Percentiles rank a stretch among this genome's conserved stretches.
These are phyloP conservation scores for Fragaria vesca DNA, from an alignment of 306 rosid species.

Conservation along the genomic window DNA sequence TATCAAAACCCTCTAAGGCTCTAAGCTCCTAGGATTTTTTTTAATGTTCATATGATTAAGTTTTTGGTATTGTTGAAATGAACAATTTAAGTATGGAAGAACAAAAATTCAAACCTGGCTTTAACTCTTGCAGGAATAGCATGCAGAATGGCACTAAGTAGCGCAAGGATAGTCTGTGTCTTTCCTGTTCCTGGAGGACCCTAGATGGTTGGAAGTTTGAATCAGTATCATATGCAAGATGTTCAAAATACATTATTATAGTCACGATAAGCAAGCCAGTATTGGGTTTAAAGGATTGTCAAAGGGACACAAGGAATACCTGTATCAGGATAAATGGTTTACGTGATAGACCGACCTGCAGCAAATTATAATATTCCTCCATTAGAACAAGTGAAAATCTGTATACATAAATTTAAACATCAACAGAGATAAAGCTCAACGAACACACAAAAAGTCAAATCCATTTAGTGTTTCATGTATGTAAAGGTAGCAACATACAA, in stretches of 20 bases:
- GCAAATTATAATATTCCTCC: slow-evolving; percentile 22
- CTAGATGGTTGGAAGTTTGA: slow-evolving; percentile 47
- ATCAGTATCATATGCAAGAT: slow-evolving; percentile 27
- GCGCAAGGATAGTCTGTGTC: slow-evolving; percentile 91
- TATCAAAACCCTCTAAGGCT: background rate
- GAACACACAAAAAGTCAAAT: background rate
- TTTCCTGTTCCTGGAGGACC: slow-evolving; percentile 99
- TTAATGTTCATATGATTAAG: slow-evolving; percentile 4
- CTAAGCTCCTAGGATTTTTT: background rate
- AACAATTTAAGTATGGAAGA: background rate
- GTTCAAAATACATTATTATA: background rate
- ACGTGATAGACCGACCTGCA: slow-evolving; percentile 92
- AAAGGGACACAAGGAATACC: slow-evolving; percentile 45
- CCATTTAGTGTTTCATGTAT: background rate
- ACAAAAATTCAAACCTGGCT: slow-evolving; percentile 54
- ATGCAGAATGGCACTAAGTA: slow-evolving; percentile 91
- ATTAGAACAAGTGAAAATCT: slow-evolving; percentile 12
- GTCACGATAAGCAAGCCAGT: background rate
- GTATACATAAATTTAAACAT: background rate
- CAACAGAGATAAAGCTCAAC: background rate
- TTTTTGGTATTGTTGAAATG: background rate
- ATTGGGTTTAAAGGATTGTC: background rate
- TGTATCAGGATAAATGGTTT: slow-evolving; percentile 90
- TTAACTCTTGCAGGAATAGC: slow-evolving; percentile 82
- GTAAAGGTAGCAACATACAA: background rate